Evolutionary conservation across 2,329 filamentous ascomycete genomes (phyloP).

Genomic region (Monascus ruber): DNA sequence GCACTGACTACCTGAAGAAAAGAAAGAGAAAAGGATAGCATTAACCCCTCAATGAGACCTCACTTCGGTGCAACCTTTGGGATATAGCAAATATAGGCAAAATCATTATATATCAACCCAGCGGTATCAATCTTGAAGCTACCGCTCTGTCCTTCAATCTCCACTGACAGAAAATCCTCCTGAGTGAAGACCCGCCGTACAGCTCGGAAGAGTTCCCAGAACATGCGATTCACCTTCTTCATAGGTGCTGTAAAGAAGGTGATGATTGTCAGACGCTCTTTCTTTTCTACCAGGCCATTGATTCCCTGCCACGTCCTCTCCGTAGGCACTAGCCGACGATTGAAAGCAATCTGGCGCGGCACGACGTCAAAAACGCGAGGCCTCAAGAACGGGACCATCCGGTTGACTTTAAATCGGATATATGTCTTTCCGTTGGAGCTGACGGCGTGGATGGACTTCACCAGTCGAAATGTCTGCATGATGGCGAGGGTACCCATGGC

Average conservation of each 20-base stretch:
- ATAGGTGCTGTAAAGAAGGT: slow-evolving; percentile 24
- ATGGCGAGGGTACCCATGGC: slow-evolving; percentile 51
- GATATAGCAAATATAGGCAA: slow-evolving; percentile 17
- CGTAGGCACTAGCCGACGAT: slow-evolving; percentile 13
- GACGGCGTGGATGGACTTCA: slow-evolving; percentile 48
- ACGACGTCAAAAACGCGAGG: slow-evolving; percentile 21
- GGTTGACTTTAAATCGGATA: slow-evolving; percentile 25
- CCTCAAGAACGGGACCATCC: slow-evolving; percentile 27
- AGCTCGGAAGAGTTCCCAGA: slow-evolving; percentile 23
- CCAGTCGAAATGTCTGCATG: slow-evolving; percentile 45
- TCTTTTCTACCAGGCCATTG: slow-evolving; percentile 7
- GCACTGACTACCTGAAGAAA: too few species aligned
- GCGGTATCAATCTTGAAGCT: slow-evolving; percentile 27
- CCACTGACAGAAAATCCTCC: slow-evolving; percentile 29
- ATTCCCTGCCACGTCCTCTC: slow-evolving; percentile 7
- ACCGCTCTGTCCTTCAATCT: slow-evolving; percentile 24
- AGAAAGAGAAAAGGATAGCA: too few species aligned
- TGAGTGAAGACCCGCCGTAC: slow-evolving; percentile 28
- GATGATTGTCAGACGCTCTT: slow-evolving; percentile 4
- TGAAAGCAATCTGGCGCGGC: slow-evolving; percentile 24
- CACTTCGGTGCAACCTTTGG: too few species aligned
- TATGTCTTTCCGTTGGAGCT: slow-evolving; percentile 17
- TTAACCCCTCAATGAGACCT: too few species aligned
- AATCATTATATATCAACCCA: slow-evolving; percentile 24
- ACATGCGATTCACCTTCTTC: slow-evolving; percentile 16